Evolutionary conservation across 257 asterid species (phyloP).

Genomic region (Verbascum thapsus): DNA sequence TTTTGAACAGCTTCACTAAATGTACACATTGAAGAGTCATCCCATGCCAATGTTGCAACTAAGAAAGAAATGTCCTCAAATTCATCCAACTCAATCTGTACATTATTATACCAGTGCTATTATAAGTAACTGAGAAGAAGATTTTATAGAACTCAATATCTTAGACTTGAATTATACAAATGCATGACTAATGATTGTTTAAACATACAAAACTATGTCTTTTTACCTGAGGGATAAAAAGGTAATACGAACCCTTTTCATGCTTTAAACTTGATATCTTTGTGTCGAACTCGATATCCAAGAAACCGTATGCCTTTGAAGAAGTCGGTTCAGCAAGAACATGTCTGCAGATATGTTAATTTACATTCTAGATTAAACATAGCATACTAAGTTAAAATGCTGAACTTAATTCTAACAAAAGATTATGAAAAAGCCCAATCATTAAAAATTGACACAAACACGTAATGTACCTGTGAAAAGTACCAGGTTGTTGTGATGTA

Average conservation of each 20-base stretch:
- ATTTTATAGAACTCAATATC: conserved; percentile 21
- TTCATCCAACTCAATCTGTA: conserved; percentile 81
- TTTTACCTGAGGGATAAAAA: conserved; percentile 80
- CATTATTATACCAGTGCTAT: conserved; percentile 26
- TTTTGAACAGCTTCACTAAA: conserved; percentile 58
- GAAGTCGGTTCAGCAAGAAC: conserved; percentile 60
- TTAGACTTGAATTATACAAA: conserved; percentile 9
- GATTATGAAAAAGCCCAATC: neutral
- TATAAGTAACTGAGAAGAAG: conserved; percentile 15
- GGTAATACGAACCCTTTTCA: conserved; percentile 62
- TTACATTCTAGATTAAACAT: conserved; percentile 13
- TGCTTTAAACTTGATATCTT: conserved; percentile 45
- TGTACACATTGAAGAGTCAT: conserved; percentile 55
- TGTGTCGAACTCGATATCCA: conserved; percentile 57
- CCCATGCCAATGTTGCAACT: conserved; percentile 74
- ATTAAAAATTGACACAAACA: conserved; percentile 4
- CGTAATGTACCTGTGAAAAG: conserved; percentile 51
- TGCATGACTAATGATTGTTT: conserved; percentile 9
- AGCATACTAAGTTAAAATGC: neutral
- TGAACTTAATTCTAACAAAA: neutral
- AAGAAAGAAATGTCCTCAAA: conserved; percentile 63
- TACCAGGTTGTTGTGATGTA: conserved; percentile 37
- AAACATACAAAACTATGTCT: conserved; percentile 22
- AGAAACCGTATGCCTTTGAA: conserved; percentile 78
- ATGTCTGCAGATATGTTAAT: conserved; percentile 47